Evolutionary conservation across 495 filamentous ascomycete species (phyloP).

Genomic region (Penicillium turbatum): DNA sequence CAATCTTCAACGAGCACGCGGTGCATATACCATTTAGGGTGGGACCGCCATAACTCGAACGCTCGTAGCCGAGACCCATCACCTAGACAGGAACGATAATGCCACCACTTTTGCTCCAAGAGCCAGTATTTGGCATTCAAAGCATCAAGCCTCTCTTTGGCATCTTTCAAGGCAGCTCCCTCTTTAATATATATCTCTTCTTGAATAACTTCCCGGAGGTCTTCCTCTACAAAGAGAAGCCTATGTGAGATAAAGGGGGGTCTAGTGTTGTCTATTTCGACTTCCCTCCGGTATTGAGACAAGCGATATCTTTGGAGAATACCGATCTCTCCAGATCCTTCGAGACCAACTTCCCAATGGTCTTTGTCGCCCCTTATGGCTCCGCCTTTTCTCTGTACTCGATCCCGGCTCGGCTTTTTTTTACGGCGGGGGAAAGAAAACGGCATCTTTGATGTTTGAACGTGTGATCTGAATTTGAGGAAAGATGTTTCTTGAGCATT

Average conservation of each 20-base stretch:
- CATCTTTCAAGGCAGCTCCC: background rate
- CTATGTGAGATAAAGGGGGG: background rate
- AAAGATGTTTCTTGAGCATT: no score
- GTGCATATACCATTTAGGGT: conserved; percentile 11
- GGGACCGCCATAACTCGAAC: conserved; percentile 9
- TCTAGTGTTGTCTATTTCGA: no score
- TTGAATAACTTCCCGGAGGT: background rate
- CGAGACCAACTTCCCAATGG: background rate
- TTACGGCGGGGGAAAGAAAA: no score
- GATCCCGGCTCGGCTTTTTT: background rate
- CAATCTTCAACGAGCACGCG: conserved; percentile 3
- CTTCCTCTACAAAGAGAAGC: background rate
- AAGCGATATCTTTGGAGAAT: background rate
- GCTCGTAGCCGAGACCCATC: background rate
- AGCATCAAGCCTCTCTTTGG: background rate
- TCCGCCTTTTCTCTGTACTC: background rate
- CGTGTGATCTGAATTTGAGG: no score
- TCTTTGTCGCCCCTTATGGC: background rate
- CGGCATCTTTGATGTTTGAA: background rate
- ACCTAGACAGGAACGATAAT: background rate
- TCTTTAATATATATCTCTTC: background rate
- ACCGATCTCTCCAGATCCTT: background rate
- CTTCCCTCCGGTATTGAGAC: no score
- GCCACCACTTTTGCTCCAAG: background rate
- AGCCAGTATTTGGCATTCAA: background rate